Evolutionary conservation across 257 asterid genomes (phyloP), one percentile per base, ranked within the genome.

Genomic region (Nemophila menziesii): DNA sequence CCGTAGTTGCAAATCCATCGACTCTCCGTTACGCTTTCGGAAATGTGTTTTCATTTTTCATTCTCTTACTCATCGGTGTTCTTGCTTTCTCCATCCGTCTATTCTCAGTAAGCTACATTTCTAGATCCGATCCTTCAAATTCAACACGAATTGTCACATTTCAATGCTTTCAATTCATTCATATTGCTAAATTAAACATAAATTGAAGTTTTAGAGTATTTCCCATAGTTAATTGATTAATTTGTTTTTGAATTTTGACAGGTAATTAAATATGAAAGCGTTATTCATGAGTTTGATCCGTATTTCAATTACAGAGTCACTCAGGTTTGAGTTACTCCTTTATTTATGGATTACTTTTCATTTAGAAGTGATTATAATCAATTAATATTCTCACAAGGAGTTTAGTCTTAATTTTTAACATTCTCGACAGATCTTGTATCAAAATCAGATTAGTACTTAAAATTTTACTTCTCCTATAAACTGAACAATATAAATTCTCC

Each of bases 231-330:
- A 20, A 20, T 45, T 43, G 23, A 17, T 46, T 41, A 23, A 16
- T 46, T 6, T 37, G 42, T 34, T 38, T 37, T 33, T 29, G 39
- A 15, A 36, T 33, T 16, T 43, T 24, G 16, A 21, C 82, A 89
- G 97, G 95, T 89, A 46, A 89, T 84, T 57, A 89, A 89, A 70
- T 89, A 89, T 68, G 98, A 84, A 78, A 89, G 98, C 55, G 95
- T 89, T 9, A 89, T 89, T 57, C 98, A 89, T 16, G 98, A 89
- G 65, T 89, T 89, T 56, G 98, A 89, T 70, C 95, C 98, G 46
- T 89, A 89, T 61, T 89, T 89, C 86, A 89, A 89, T 59, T 89
- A 89, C 52, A 78, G 98, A 72, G 95, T 89, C 62, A 89, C 98
- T n/a, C 98, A 84, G 95, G 98, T 89, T 52, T 46, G 83, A 4